A percentile compares a stretch with the other conserved stretches of the same genome.
Conservation (phyloP, 2,329 filamentous ascomycete genomes). For the Hirsutella minnesotensis region DNA sequence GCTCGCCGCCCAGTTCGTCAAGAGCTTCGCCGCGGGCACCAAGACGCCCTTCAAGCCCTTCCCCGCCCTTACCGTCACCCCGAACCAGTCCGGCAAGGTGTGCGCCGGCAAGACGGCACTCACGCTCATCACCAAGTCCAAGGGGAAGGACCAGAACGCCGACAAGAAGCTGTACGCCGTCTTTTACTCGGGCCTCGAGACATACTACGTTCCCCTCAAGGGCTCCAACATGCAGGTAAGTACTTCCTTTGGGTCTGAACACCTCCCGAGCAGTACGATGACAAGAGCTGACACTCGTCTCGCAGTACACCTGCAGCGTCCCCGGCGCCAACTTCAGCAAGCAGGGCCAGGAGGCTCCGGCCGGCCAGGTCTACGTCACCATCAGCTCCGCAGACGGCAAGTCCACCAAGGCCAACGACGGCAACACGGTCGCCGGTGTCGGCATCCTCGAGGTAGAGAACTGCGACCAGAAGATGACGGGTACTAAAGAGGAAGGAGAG, state of each 20-base stretch:
- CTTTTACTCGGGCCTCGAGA: slow-evolving; percentile 9
- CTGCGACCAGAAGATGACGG: neutral
- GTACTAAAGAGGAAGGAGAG: neutral
- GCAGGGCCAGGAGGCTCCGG: slow-evolving; percentile 4
- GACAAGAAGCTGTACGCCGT: slow-evolving; percentile 4
- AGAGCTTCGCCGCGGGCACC: slow-evolving; percentile 41
- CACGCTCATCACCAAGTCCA: slow-evolving; percentile 3
- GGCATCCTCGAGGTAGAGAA: slow-evolving; percentile 16
- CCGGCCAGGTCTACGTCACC: slow-evolving; percentile 23
- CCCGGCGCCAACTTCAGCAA: slow-evolving; percentile 5
- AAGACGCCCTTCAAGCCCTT: slow-evolving; percentile 49
- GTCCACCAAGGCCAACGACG: slow-evolving; percentile 12
- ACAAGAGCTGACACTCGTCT: neutral
- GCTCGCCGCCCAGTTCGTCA: slow-evolving; percentile 52
- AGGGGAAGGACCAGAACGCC: neutral
- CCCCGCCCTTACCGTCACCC: slow-evolving; percentile 18
- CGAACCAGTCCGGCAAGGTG: neutral
- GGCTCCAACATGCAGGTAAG: slow-evolving; percentile 1
- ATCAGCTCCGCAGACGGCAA: slow-evolving; percentile 20
- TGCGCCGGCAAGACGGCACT: slow-evolving; percentile 1
- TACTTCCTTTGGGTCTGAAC: too few species aligned
- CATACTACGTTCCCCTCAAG: slow-evolving; percentile 8
- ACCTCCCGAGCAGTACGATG: too few species aligned
- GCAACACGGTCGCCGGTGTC: slow-evolving; percentile 21
- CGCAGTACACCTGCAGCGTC: slow-evolving; percentile 7